Conservation (phyloP, 768 basidiomycete genomes). For the Russula brevipes region DNA sequence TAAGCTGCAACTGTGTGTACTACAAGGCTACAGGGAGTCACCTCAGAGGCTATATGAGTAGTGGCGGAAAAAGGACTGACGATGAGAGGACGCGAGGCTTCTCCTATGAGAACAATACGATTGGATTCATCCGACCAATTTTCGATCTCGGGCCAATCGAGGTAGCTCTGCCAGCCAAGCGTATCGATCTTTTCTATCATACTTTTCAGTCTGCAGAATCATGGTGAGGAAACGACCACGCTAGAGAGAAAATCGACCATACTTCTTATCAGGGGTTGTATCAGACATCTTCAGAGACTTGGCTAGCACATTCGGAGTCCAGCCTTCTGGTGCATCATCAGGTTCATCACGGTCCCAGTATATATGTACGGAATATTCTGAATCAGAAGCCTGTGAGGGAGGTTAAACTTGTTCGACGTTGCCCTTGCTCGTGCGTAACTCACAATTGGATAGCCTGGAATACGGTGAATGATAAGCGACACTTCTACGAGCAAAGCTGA, state of each 20-base stretch:
- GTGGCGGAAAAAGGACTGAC: slow-evolving; percentile 1
- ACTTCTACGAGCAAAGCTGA: background rate
- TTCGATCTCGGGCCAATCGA: slow-evolving; percentile 20
- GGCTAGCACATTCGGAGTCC: slow-evolving; percentile 10
- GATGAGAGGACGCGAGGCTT: slow-evolving; percentile 20
- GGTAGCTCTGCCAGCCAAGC: slow-evolving; percentile 8
- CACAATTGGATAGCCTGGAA: slow-evolving; percentile 22
- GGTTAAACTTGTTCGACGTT: background rate
- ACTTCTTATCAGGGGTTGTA: slow-evolving; percentile 14
- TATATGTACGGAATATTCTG: slow-evolving; percentile 16
- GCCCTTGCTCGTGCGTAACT: background rate
- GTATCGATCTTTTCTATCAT: slow-evolving; percentile 14
- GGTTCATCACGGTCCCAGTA: slow-evolving; percentile 18
- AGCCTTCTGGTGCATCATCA: slow-evolving; percentile 20
- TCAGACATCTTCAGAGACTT: slow-evolving; percentile 4
- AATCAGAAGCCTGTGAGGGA: background rate
- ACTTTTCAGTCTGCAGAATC: slow-evolving; percentile 4
- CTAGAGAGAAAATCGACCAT: background rate
- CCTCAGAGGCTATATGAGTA: background rate
- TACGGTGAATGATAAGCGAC: background rate
- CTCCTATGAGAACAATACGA: slow-evolving; percentile 22
- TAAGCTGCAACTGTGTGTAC: slow-evolving; percentile 19
- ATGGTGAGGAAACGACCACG: background rate
- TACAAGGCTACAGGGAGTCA: slow-evolving; percentile 11
- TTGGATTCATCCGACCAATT: slow-evolving; percentile 24